phyloP scores from a whole-genome alignment of 305 asterid genomes.

The Solanum hybrid region DNA sequence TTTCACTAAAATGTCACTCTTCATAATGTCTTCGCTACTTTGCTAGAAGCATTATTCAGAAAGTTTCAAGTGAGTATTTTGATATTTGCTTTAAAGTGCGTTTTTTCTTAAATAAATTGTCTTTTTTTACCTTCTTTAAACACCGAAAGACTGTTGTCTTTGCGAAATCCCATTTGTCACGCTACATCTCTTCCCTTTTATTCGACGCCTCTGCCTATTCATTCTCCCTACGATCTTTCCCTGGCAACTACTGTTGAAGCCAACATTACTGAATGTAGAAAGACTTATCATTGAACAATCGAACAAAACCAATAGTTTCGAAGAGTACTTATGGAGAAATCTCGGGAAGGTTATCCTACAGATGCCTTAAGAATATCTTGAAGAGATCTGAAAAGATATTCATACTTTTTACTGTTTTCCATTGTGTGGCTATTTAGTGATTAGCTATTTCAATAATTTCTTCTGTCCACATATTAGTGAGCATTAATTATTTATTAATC shows the following conservation, averaged over 20 bases:
- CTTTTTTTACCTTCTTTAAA: too few species aligned
- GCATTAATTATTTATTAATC: background rate
- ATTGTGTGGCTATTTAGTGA: background rate
- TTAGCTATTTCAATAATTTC: background rate
- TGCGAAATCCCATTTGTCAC: background rate
- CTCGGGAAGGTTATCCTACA: background rate
- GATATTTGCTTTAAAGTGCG: too few species aligned
- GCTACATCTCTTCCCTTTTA: too few species aligned
- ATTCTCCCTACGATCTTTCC: too few species aligned
- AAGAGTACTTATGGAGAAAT: background rate
- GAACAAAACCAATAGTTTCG: background rate
- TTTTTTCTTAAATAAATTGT: too few species aligned
- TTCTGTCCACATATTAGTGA: background rate
- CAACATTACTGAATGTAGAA: background rate
- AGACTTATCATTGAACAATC: background rate
- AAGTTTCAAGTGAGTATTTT: too few species aligned
- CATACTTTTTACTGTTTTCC: background rate
- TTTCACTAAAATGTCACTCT: background rate
- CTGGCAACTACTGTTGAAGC: background rate
- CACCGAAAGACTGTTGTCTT: too few species aligned
- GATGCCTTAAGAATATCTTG: background rate
- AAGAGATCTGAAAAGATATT: background rate
- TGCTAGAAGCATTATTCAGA: too few species aligned
- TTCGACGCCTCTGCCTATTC: too few species aligned
- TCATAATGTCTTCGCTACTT: too few species aligned